phyloP scores from a whole-genome alignment of 1,284 basidiomycete genomes.

The Puccinia coronata region DNA sequence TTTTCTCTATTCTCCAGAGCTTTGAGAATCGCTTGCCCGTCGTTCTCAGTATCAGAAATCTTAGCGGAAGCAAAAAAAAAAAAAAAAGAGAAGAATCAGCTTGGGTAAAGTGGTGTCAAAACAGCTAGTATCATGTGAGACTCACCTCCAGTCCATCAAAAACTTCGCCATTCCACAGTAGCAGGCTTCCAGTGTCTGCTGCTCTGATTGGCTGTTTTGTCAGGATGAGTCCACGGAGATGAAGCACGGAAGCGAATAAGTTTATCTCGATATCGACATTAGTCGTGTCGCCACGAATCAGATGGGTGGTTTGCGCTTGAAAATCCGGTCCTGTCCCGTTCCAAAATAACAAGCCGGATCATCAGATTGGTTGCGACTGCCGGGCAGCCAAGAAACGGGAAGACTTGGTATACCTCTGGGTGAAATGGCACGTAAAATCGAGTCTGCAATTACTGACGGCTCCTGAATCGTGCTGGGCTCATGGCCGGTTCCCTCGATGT shows the following conservation, averaged over 20 bases:
- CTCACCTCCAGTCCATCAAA: conserved; percentile 55
- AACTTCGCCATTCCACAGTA: conserved; percentile 56
- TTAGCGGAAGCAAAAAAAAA: conserved; percentile 12
- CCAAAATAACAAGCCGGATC: background rate
- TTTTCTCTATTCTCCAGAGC: conserved; percentile 62
- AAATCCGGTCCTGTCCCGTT: conserved; percentile 32
- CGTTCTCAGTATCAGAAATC: conserved; percentile 69
- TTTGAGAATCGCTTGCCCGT: conserved; percentile 71
- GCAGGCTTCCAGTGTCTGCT: conserved; percentile 44
- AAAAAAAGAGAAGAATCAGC: background rate
- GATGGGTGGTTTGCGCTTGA: conserved; percentile 1
- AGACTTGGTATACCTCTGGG: conserved; percentile 6
- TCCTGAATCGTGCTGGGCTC: background rate
- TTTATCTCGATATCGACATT: conserved; percentile 9
- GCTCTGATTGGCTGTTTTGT: conserved; percentile 36
- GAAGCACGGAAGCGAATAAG: conserved; percentile 46
- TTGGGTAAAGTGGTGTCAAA: background rate
- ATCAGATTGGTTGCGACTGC: background rate
- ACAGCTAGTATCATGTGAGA: background rate
- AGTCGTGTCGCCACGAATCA: background rate
- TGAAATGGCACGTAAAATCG: conserved; percentile 21
- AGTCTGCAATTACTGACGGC: background rate
- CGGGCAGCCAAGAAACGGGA: background rate
- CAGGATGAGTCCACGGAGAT: conserved; percentile 44
- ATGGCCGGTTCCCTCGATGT: background rate